Base-by-base conservation (phyloP, 176 grass and related monocot species). In the Oryza officinalis region DNA sequence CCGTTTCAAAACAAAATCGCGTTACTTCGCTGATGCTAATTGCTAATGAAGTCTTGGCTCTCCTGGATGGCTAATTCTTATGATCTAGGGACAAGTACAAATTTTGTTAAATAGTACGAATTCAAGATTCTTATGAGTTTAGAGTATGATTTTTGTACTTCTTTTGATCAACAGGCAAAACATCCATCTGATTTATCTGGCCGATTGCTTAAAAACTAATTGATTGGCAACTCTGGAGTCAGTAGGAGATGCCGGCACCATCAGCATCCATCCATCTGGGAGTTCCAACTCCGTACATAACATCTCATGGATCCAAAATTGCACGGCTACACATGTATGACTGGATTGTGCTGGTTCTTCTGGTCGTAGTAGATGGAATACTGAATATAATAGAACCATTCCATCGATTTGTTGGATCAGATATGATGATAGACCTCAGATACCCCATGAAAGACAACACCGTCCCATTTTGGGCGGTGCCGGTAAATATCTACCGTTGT, bases 371-470 rank as follows among this genome's bases (percentile, higher is more conserved):
- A 43, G 88, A 90, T 67, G 93, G 85, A 81, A 8, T 95, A 69
- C 81, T 95, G 67, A 92, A 95, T 74, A 81, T 92, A 73, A 95
- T 95, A 83, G 90, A 95, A 86, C 93, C 93, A 78, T 95, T 90
- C 75, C 85, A 95, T 67, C 93, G 93, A 30, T 95, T 95, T 88
- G 85, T 95, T 15, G 90, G 93, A 57, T 88, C 71, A 50, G 79
- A 92, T 50, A 95, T 95, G 93, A 88, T 95, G 88, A 84, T 88
- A 65, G 93, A 95, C 78, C 87, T 95, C 63, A 88, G 88, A 66
- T 95, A 95, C 68, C 93, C 93, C 20, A 83, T 95, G 85, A 95
- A 95, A 85, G 38, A 74, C 66, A 95, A 95, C 65, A 95, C 93
- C 12, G 93, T 95, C 43, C 93, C 93, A 71, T 88, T 92, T 86